Base-by-base conservation (phyloP, 2,329 filamentous ascomycete species). In the Fusarium protoensiforme region DNA sequence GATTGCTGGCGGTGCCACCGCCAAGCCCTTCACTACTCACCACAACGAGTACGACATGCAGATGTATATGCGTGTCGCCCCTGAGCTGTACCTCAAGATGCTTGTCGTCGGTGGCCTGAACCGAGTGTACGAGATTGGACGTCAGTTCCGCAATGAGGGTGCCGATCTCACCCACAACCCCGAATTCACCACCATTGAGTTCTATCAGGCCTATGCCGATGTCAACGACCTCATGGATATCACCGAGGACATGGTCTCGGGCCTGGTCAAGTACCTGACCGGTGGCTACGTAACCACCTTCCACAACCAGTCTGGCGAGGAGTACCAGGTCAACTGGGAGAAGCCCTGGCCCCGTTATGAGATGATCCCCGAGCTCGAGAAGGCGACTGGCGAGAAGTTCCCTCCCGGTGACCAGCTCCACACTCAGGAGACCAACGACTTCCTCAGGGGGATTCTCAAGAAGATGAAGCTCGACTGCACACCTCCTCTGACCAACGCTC, bases 71-170 rank as follows among this genome's bases (percentile, higher is more conserved):
- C 93, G 96, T 80, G 91, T 98, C 62, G 96, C 97, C 1, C 97
- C 96, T 1, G 96, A 99, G 84, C 87, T 99, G 64, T 98, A 97
- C 84, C 92, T 99, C 78, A 99, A 99, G 93, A 94, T 97, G 91
- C 88, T 92, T 66, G 93, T 98, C 58, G 96, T 99, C 35, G 97
- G 97, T 79, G 96, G 96, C 68, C 89, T 98, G 46, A 94, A 98
- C 86, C 91, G 94, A 78, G 96, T 99, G 16, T 99, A 98, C 84
- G 96, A 99, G 83, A 91, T 99, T 72, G 96, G 96, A 74, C 92
- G 95, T 75, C 94, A 97, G 82, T 99, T 99, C 90, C 88, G 96
- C 78, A 99, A 99, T 80, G 95, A 98, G 84, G 92, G 93, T 76
- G 82, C 84, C 68, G 84, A 85, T 77, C 78, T 85, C 56, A 99